phyloP scores from a whole-genome alignment of 2,329 filamentous ascomycete genomes.

The Aureobasidium namibiae region DNA sequence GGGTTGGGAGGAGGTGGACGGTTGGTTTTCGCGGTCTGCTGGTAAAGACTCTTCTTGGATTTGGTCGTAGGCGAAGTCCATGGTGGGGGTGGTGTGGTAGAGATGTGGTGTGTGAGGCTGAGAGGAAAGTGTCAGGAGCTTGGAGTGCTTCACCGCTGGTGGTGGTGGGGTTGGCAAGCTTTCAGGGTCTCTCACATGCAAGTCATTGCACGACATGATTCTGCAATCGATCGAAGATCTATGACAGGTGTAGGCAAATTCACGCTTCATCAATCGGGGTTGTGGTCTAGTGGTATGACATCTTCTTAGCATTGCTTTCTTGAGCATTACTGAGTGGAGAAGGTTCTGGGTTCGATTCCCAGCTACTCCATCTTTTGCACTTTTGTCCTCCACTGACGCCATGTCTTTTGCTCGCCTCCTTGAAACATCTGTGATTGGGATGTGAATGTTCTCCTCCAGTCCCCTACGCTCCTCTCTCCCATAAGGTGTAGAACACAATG shows the following conservation, averaged over 20 bases:
- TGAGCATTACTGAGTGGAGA: constrained; percentile 3
- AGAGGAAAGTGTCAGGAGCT: not conserved
- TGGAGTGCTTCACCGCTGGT: not conserved
- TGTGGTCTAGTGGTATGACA: constrained; percentile 12
- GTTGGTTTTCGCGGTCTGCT: constrained; percentile 19
- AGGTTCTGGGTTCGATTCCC: constrained; percentile 12
- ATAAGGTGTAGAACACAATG: too few species aligned
- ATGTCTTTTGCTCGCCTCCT: too few species aligned
- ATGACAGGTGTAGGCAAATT: too few species aligned
- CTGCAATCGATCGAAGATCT: too few species aligned
- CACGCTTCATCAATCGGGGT: not conserved
- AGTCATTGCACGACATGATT: too few species aligned
- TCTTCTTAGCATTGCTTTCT: constrained; percentile 6
- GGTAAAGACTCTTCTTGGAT: constrained; percentile 74
- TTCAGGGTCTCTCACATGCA: constrained; percentile 8
- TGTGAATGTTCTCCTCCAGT: too few species aligned
- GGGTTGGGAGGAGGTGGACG: constrained; percentile 23
- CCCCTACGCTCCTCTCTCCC: too few species aligned
- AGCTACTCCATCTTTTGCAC: constrained; percentile 1
- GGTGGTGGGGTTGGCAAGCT: not conserved
- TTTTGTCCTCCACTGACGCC: too few species aligned
- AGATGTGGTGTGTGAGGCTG: not conserved
- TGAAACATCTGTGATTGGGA: too few species aligned
- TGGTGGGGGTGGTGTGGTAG: constrained; percentile 30
- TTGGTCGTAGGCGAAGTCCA: constrained; percentile 98